Evolutionary conservation across 2,329 filamentous ascomycete species (phyloP), one percentile per base, ranked within the genome.

Genomic region (Talaromyces atroroseus): DNA sequence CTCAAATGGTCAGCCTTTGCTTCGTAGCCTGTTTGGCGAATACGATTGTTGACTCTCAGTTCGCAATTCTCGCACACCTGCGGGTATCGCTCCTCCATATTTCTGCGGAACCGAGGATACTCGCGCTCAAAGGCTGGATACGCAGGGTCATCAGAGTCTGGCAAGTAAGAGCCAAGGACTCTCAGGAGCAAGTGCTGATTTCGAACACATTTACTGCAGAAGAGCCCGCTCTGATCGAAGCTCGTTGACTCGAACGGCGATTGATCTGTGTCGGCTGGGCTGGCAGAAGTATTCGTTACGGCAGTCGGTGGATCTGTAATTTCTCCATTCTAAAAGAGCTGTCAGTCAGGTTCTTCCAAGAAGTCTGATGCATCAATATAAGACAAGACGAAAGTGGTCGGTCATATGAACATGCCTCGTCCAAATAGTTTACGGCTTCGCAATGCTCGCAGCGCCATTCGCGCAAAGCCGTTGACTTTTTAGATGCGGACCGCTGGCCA

Each of bases 371-470:
- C 34, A 51, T 16, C 16, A 40, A 5, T 10, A 24, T 12, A n/a
- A 3, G 38, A 42, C 2, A 45, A 47, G 3, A 45, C 32, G 29
- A 54, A 21, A 16, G 7, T n/a, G n/a, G n/a, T n/a, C n/a, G n/a
- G n/a, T n/a, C n/a, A n/a, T 48, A 68, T 77, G 58, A 75, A 36
- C 56, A 16, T 58, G 94, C 91, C 77, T 92, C 81, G 69, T 99
- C 94, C 32, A 96, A 78, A 75, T 90, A 89, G 72, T 97, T 99
- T 58, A 87, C 85, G 18, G 92, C 89, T 65, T 94, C 89, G 77
- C 94, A 99, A 59, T 82, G 77, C 20, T 81, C 74, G 73, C 91
- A 96, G 47, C 85, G 78, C 74, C 92, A 96, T 65, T 84, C 80
- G 68, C 78, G 80, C 56, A 83, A 78, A 52, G 69, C 67, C 29